These are phyloP conservation scores for Entonaema liquescens DNA, from an alignment of 495 filamentous ascomycete species.

Conservation along the genomic window DNA sequence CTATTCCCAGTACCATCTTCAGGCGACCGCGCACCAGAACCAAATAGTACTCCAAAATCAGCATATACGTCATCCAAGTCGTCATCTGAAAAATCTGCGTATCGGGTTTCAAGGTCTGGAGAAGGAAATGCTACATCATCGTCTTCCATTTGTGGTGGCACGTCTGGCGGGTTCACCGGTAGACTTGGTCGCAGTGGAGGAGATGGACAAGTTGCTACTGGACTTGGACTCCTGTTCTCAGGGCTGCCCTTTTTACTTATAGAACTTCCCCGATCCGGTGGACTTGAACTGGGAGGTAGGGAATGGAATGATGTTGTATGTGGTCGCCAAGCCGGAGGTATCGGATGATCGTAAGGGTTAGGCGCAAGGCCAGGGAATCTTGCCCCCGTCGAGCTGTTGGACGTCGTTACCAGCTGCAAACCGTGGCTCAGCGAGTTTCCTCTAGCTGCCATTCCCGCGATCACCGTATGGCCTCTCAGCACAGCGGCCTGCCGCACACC, in stretches of 20 bases:
- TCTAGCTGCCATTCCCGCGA: constrained; percentile 39
- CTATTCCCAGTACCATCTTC: constrained; percentile 16
- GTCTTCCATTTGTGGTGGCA: constrained; percentile 34
- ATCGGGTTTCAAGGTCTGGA: constrained; percentile 54
- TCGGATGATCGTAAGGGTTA: constrained; percentile 24
- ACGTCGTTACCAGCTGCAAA: constrained; percentile 38
- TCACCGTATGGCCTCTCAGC: constrained; percentile 36
- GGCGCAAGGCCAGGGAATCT: constrained; percentile 26
- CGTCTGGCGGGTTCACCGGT: constrained; percentile 6
- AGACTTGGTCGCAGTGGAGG: background rate
- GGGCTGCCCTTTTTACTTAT: background rate
- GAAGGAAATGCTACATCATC: constrained; percentile 52
- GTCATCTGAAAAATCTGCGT: constrained; percentile 53
- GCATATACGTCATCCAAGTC: constrained; percentile 55
- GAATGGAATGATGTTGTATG: constrained; percentile 35
- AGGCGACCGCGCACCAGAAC: constrained; percentile 35
- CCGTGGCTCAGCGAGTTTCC: constrained; percentile 39
- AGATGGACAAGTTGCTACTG: background rate
- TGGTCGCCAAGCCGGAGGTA: constrained; percentile 35
- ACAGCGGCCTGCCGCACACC: constrained; percentile 47
- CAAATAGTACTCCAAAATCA: constrained; percentile 59
- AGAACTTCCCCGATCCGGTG: background rate
- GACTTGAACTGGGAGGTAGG: background rate
- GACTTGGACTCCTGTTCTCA: background rate
- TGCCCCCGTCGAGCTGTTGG: constrained; percentile 18